Evolutionary conservation across 2,329 filamentous ascomycete species (phyloP).

Genomic region (Ceratocystis diversiconidia): DNA sequence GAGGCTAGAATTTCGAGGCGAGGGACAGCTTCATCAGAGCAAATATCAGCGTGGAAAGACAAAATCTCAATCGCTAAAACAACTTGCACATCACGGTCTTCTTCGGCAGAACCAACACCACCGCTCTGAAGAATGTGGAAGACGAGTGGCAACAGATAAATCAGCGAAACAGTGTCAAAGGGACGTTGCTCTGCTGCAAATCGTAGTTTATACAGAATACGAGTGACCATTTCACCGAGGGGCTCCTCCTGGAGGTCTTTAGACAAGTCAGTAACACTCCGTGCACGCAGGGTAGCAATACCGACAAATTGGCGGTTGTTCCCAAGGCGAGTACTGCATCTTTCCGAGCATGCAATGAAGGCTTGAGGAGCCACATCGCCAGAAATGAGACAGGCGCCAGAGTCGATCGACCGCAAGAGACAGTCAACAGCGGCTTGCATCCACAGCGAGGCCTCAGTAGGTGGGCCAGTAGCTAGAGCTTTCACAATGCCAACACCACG

Average conservation of each 20-base stretch:
- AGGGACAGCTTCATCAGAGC: slow-evolving; percentile 59
- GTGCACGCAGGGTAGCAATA: slow-evolving; percentile 67
- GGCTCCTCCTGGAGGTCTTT: slow-evolving; percentile 62
- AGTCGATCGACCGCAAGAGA: slow-evolving; percentile 59
- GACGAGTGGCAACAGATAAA: slow-evolving; percentile 72
- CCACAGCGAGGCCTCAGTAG: slow-evolving; percentile 80
- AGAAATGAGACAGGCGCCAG: slow-evolving; percentile 67
- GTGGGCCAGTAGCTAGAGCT: slow-evolving; percentile 69
- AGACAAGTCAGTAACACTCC: slow-evolving; percentile 58
- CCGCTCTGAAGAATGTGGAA: slow-evolving; percentile 66
- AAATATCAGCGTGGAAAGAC: slow-evolving; percentile 73
- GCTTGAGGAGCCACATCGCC: slow-evolving; percentile 65
- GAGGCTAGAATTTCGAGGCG: slow-evolving; percentile 57
- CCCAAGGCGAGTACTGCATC: slow-evolving; percentile 60
- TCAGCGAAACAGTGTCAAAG: slow-evolving; percentile 75
- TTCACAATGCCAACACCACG: slow-evolving; percentile 77
- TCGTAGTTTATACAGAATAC: slow-evolving; percentile 77
- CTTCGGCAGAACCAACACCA: slow-evolving; percentile 56
- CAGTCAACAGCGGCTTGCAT: slow-evolving; percentile 66
- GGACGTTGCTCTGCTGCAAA: slow-evolving; percentile 89
- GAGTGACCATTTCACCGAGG: slow-evolving; percentile 71
- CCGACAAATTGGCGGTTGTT: slow-evolving; percentile 70
- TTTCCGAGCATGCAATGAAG: slow-evolving; percentile 66
- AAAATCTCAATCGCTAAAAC: slow-evolving; percentile 80
- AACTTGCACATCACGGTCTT: slow-evolving; percentile 80